Base-by-base conservation (phyloP, 2,329 filamentous ascomycete genomes). In the Escovopsis weberi region DNA sequence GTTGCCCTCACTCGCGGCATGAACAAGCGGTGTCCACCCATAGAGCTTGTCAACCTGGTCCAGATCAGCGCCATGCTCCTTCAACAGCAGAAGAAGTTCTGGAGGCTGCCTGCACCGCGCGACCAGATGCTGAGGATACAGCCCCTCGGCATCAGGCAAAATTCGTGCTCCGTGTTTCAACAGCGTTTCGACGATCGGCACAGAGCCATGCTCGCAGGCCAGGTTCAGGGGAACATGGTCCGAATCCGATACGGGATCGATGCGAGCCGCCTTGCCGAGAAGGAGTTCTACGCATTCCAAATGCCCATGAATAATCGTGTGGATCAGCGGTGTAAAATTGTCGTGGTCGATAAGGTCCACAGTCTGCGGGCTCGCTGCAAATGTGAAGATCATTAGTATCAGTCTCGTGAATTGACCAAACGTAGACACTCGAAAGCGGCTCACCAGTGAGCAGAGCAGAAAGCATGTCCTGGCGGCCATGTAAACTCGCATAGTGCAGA, bases 101-200 rank as follows among this genome's bases (percentile, higher is more conserved):
- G 87, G 83, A 1, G 79, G 83, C 55, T 88, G 80, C 3, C 86
- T 86, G 28, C 89, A 91, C 43, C 91, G 76, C 23, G 91, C 89
- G 18, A 96, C 89, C 32, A 96, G 74, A 63, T 98, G 91, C 58
- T 96, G 91, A n/a, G 91, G 91, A 57, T 85, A 98, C 10, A 98
- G 69, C 1, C 91, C 91, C 66, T 98, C 91, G 2, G 91, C 91
- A 62, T 98, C 91, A 8, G 91, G 81, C n/a, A 95, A 68, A 45
- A 98, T 82, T 44, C 76, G 72, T 6, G 89, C 86, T 8, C 82
- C 79, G 51, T 85, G 78, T 53, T 84, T 80, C 40, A 98, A 69
- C 1, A 98, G 75, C 46, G 94, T 71, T 55, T 88, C 80, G 12
- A 94, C 85, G 46, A 94, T 89, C 12, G 80, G 75, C 23, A 86